A percentile compares a stretch with the other conserved stretches of the same genome.
phyloP scores from a whole-genome alignment of 805 yeast genomes.

The Naumovozyma baii region DNA sequence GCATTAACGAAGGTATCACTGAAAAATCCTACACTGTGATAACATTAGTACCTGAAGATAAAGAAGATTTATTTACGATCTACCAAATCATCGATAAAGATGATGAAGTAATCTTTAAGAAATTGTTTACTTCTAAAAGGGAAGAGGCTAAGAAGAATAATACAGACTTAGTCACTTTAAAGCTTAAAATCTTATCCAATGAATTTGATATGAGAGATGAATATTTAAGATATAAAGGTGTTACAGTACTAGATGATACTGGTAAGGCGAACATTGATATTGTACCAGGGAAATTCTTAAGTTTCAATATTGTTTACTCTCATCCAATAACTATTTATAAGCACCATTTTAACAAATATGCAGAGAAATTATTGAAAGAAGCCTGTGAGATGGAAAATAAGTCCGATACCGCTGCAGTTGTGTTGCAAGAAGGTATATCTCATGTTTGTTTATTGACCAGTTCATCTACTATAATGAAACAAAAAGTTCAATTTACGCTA shows the following conservation, averaged over 20 bases:
- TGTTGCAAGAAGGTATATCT: conserved; percentile 87
- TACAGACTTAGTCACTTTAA: conserved; percentile 49
- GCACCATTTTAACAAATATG: conserved; percentile 68
- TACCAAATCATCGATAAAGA: conserved; percentile 71
- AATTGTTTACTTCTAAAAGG: conserved; percentile 50
- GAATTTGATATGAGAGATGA: conserved; percentile 75
- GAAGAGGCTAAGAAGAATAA: conserved; percentile 58
- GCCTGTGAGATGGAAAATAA: conserved; percentile 67
- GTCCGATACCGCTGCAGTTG: conserved; percentile 90
- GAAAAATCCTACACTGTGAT: conserved; percentile 24
- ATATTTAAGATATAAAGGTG: conserved; percentile 69
- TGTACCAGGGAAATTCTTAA: conserved; percentile 77
- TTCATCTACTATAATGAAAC: conserved; percentile 70
- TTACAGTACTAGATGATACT: conserved; percentile 35
- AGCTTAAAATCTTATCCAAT: conserved; percentile 50
- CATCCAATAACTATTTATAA: conserved; percentile 60
- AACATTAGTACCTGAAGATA: conserved; percentile 69
- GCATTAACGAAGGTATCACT: conserved; percentile 8
- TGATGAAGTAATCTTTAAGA: conserved; percentile 62
- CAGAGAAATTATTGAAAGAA: conserved; percentile 52
- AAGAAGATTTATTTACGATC: conserved; percentile 82
- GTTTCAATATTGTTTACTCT: conserved; percentile 68
- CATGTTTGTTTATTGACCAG: conserved; percentile 84
- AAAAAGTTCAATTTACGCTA: conserved; percentile 68
- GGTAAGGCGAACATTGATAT: conserved; percentile 58